Conservation (phyloP, 306 rosid genomes). For the Lablab purpureus region DNA sequence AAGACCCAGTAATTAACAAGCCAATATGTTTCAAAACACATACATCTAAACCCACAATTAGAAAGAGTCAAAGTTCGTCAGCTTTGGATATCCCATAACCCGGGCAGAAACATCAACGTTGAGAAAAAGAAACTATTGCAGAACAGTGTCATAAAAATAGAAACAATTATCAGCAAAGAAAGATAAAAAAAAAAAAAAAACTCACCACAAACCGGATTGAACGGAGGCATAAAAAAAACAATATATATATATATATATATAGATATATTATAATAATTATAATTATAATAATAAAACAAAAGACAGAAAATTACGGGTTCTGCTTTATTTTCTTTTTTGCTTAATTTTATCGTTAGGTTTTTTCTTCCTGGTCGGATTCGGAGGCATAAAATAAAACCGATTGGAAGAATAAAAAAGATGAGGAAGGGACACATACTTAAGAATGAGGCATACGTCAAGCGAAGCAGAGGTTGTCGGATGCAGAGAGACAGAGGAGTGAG, state of each 20-base stretch:
- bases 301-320: neutral
- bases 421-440: conserved; percentile 57
- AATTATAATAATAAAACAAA: neutral
- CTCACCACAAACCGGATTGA: conserved; percentile 28
- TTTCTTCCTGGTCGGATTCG: conserved; percentile 15
- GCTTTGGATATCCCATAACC: conserved; percentile 50
- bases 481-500: conserved; percentile 39
- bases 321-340: neutral
- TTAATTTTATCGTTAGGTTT: neutral
- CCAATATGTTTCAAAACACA: conserved; percentile 21
- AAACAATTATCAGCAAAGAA: neutral
- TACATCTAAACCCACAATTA: conserved; percentile 21
- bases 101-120: neutral
- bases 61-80: conserved; percentile 32
- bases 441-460: conserved; percentile 44
- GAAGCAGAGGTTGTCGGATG: conserved; percentile 45
- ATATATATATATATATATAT: neutral
- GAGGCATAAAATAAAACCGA: conserved; percentile 28
- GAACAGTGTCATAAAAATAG: neutral
- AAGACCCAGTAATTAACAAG: neutral
- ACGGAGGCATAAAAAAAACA: conserved; percentile 13
- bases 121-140: conserved; percentile 4
- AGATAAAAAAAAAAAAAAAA: neutral
- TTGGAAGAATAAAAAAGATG: neutral
- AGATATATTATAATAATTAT: neutral